Evolutionary conservation across 768 basidiomycete genomes (phyloP).

Genomic region (Tephrocybe sp.): DNA sequence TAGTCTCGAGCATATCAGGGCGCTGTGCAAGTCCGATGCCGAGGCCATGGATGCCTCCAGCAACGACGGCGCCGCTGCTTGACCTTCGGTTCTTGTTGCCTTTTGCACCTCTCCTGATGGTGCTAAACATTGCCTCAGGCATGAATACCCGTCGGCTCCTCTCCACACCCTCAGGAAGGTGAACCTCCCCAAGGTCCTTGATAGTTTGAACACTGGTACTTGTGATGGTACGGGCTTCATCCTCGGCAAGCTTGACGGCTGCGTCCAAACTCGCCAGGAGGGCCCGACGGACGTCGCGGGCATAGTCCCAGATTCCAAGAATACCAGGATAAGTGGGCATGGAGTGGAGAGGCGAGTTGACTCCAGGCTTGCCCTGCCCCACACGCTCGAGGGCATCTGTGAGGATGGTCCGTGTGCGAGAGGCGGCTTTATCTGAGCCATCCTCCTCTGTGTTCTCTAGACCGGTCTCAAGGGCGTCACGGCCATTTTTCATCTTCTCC

Average conservation of each 20-base stretch:
- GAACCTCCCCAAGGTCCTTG: conserved; percentile 65
- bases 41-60: conserved; percentile 78
- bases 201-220: conserved; percentile 66
- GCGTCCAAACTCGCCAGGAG: conserved; percentile 82
- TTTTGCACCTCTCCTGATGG: conserved; percentile 43
- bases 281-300: conserved; percentile 70
- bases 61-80: conserved; percentile 57
- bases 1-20: conserved; percentile 75
- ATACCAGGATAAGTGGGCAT: conserved; percentile 87
- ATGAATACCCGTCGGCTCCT: conserved; percentile 83
- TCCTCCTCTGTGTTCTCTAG: conserved; percentile 81
- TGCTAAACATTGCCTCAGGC: conserved; percentile 96
- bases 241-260: conserved; percentile 77
- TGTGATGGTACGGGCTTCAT: conserved; percentile 76
- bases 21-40: conserved; percentile 82
- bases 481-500: conserved; percentile 80
- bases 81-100: conserved; percentile 36
- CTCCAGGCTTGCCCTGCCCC: conserved; percentile 69
- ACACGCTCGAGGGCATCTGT: conserved; percentile 73
- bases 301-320: conserved; percentile 83
- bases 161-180: conserved; percentile 82
- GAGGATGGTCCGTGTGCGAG: conserved; percentile 60
- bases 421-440: conserved; percentile 52
- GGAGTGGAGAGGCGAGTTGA: conserved; percentile 41
- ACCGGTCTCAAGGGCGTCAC: conserved; percentile 74